These are phyloP conservation scores for Sordariomycetes sp. DNA, from an alignment of 2,329 filamentous ascomycete species.

Conservation along the genomic window DNA sequence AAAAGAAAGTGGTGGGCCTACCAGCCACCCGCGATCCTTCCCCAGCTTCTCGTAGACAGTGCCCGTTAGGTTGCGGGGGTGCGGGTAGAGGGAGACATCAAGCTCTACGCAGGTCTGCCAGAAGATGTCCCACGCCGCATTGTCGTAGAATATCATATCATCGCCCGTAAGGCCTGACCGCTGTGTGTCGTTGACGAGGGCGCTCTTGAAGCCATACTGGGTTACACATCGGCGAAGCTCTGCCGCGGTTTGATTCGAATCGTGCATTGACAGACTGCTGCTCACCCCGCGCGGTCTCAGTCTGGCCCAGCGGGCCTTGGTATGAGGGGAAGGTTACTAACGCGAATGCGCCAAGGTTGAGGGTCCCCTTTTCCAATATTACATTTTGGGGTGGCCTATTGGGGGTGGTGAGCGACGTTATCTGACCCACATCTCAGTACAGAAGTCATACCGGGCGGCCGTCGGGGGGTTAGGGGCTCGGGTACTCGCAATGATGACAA, in stretches of 20 bases:
- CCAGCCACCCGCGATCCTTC: conserved; percentile 43
- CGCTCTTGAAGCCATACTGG: conserved; percentile 48
- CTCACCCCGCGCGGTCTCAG: neutral
- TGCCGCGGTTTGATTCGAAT: conserved; percentile 31
- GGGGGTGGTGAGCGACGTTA: too few species aligned
- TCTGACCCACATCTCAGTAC: too few species aligned
- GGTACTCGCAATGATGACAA: too few species aligned
- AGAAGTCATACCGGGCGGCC: too few species aligned
- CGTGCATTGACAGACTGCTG: conserved; percentile 36
- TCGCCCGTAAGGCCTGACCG: conserved; percentile 43
- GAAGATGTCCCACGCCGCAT: conserved; percentile 45
- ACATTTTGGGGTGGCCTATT: too few species aligned
- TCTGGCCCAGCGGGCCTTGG: neutral
- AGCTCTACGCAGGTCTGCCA: conserved; percentile 44
- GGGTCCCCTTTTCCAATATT: too few species aligned
- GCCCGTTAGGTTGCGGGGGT: conserved; percentile 44
- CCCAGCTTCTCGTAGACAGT: conserved; percentile 45
- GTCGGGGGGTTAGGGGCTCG: too few species aligned
- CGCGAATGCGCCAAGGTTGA: conserved; percentile 33
- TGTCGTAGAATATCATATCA: conserved; percentile 51
- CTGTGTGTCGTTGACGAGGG: conserved; percentile 49
- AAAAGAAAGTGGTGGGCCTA: conserved; percentile 45
- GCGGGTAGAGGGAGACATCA: conserved; percentile 51
- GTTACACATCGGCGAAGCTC: conserved; percentile 40
- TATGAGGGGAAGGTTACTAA: neutral